Evolutionary conservation across 176 grass and related monocot genomes (phyloP), one percentile per base, ranked within the genome.

Genomic region (Paspalum notatum): DNA sequence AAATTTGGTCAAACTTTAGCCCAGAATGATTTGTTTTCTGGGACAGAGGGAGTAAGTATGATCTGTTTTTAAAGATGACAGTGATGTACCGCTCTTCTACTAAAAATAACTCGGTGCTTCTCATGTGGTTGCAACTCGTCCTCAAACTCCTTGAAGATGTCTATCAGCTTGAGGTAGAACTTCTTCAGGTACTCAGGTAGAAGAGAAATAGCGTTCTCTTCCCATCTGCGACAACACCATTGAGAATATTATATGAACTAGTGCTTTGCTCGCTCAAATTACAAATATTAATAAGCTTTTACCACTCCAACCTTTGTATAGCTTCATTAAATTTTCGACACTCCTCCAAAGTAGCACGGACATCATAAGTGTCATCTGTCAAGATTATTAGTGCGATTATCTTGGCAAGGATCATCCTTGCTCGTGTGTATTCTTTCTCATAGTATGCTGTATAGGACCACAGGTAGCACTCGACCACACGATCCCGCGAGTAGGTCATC

Each of bases 381-480:
- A 89, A 24, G 44, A 67, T 62, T 66, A 86, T 80, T 21, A 90
- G 10, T 26, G 75, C 55, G 4, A 85, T 68, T 24, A 65, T 66
- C 71, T 90, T 90, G 7, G 87, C 66, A 51, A 74, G 77, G 38
- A 90, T 90, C 42, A 77, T 90, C 16, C 87, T 80, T 51, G 82
- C 66, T 8, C 51, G 54, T 2, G 77, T 71, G 42, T 70, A 82
- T 17, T 86, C 77, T 49, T 84, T 56, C 52, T 90, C 87, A 44
- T 63, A 82, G 72, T 75, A 85, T 18, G 67, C 68, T 9, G 69
- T 78, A 25, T 80, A 80, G 14, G 77, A 25, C 82, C 75, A 82
- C 22, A 89, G 54, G 77, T 85, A 89, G 66, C 68, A 66, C 48
- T 89, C 87, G 20, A 76, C 60, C 22, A 86, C 57, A 62, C 83